A percentile compares a stretch with the other conserved stretches of the same genome.
Conservation (phyloP, 768 basidiomycete genomes). For the Paxillus ammoniavirescens region DNA sequence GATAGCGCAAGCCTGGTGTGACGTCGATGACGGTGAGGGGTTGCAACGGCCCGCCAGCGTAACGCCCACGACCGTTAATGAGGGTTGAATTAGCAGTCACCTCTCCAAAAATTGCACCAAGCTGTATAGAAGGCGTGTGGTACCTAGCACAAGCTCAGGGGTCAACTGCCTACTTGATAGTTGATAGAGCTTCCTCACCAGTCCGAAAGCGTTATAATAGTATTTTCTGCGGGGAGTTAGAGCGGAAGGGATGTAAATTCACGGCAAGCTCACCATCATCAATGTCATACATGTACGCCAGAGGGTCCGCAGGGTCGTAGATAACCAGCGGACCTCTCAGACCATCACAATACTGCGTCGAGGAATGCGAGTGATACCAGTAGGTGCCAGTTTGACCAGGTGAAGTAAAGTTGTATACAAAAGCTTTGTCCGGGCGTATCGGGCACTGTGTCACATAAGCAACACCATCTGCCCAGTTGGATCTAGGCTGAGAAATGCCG, state of each 20-base stretch:
- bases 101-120: conserved; percentile 7
- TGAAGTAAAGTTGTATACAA: conserved; percentile 33
- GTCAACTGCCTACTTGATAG: neutral
- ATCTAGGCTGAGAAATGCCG: conserved; percentile 39
- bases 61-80: conserved; percentile 54
- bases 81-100: conserved; percentile 39
- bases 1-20: conserved; percentile 41
- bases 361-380: conserved; percentile 47
- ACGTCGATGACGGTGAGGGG: conserved; percentile 48
- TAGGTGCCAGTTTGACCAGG: conserved; percentile 33
- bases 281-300: conserved; percentile 29
- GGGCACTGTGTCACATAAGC: conserved; percentile 44
- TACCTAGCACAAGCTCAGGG: conserved; percentile 31
- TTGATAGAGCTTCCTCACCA: neutral
- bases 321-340: conserved; percentile 34
- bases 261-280: conserved; percentile 22
- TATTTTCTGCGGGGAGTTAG: too few species aligned
- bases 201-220: too few species aligned
- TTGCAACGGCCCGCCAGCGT: conserved; percentile 37
- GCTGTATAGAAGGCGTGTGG: conserved; percentile 26
- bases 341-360: conserved; percentile 40
- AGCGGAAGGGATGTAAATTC: too few species aligned
- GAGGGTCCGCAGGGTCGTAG: conserved; percentile 36
- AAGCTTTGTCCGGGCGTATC: conserved; percentile 33
- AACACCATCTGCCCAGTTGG: conserved; percentile 42